Conservation (phyloP, 2,329 filamentous ascomycete genomes). For the Capronia coronata region DNA sequence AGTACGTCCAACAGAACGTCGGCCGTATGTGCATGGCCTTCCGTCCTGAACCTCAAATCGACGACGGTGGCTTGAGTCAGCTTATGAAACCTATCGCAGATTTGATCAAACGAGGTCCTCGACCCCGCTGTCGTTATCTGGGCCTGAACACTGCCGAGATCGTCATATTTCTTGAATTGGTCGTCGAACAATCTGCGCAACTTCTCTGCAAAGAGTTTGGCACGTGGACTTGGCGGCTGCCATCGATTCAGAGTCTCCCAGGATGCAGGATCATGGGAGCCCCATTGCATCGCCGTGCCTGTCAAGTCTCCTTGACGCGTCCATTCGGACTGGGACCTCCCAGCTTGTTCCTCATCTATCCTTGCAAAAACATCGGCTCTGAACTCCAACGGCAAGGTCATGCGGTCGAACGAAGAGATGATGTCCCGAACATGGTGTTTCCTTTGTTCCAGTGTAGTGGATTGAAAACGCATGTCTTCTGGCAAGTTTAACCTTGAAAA, state of each 20-base stretch:
- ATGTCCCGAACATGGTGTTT: constrained; percentile 35
- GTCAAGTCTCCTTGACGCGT: constrained; percentile 42
- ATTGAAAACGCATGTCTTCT: constrained; percentile 14
- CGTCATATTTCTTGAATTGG: constrained; percentile 37
- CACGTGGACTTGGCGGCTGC: constrained; percentile 39
- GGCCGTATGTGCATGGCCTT: constrained; percentile 5
- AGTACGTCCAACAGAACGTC: constrained; percentile 7
- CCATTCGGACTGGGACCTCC: constrained; percentile 36
- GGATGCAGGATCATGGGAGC: constrained; percentile 40
- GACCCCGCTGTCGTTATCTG: background rate
- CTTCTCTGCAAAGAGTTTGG: constrained; percentile 42
- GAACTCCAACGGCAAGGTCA: constrained; percentile 39
- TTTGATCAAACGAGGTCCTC: background rate
- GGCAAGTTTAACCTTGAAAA: constrained; percentile 18
- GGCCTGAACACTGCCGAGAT: background rate
- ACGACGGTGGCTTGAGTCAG: constrained; percentile 1
- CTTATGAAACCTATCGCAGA: constrained; percentile 3
- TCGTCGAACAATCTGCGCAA: constrained; percentile 34
- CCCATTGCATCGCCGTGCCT: constrained; percentile 42
- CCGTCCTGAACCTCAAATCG: constrained; percentile 4
- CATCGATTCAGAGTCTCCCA: constrained; percentile 39
- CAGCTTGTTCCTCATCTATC: constrained; percentile 27
- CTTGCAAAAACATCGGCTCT: constrained; percentile 37
- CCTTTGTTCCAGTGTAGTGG: constrained; percentile 10
- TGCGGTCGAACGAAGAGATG: constrained; percentile 40